Conservation (phyloP, 2,329 filamentous ascomycete species). For the Botrytis galanthina region DNA sequence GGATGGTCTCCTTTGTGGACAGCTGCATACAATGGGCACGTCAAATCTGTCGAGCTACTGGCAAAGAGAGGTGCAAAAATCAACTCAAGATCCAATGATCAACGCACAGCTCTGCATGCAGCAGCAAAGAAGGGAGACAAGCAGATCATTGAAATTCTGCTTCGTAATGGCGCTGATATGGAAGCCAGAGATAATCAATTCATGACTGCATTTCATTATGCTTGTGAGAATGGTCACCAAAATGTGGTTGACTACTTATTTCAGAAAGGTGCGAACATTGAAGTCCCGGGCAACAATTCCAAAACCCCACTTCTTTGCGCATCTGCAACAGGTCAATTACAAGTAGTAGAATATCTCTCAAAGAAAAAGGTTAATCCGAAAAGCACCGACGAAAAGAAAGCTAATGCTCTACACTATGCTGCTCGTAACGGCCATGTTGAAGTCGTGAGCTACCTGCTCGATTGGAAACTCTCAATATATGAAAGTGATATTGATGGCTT, state of each 20-base stretch:
- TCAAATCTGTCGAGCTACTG: constrained; percentile 20
- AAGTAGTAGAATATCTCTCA: constrained; percentile 15
- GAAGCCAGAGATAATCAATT: constrained; percentile 18
- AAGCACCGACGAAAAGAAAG: neutral
- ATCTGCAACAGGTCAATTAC: constrained; percentile 13
- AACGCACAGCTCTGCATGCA: constrained; percentile 20
- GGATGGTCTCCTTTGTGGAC: constrained; percentile 16
- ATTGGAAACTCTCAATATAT: constrained; percentile 13
- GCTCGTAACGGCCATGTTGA: constrained; percentile 9
- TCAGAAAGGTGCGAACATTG: constrained; percentile 17
- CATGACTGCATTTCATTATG: constrained; percentile 21
- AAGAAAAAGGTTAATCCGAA: constrained; percentile 3
- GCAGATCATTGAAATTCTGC: constrained; percentile 19
- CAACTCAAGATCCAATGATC: constrained; percentile 19
- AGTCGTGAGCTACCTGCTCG: constrained; percentile 8
- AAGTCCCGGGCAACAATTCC: constrained; percentile 15
- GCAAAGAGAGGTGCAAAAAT: constrained; percentile 19
- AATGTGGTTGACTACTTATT: constrained; percentile 14
- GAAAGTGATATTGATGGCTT: constrained; percentile 15
- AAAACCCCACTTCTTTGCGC: constrained; percentile 19
- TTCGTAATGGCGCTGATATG: constrained; percentile 16
- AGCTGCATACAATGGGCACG: constrained; percentile 21
- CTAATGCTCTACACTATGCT: constrained; percentile 5
- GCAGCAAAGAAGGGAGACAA: constrained; percentile 20
- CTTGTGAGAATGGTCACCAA: constrained; percentile 14